Base-by-base conservation (phyloP, 805 yeast species). In the Saturnispora hagleri region DNA sequence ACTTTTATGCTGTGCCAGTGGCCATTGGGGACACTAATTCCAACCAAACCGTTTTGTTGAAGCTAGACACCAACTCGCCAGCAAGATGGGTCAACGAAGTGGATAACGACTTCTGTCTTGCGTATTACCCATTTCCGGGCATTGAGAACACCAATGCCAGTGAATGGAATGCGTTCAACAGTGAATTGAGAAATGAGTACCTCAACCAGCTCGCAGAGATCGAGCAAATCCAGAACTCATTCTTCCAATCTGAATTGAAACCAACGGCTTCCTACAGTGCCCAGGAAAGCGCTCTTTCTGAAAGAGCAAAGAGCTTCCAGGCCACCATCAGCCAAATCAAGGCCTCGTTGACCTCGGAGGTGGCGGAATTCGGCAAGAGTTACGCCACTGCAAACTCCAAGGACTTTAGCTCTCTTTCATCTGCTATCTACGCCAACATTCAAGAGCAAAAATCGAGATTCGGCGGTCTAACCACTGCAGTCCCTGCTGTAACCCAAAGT, bases 11-110 rank as follows among this genome's bases (percentile, higher is more conserved):
- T 3, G 72, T 73, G 4, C 65, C 66, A 6, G 52, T 76, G 33
- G 53, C 61, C 13, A 62, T 84, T 40, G 89, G 89, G 13, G 73
- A 83, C 0, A 89, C 89, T 15, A 73, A 83, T 0, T 74, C 81
- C 1, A 61, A 70, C 1, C 81, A 81, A 59, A 65, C 70, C 15
- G 66, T 81, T 4, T 69, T 69, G 13, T 75, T 82, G 10, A 64
- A 80, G 43, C 61, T 83, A 20, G 89, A 83, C 57, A 81, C 88
- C 1, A 88, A 86, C 2, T 79, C 86, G 0, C 73, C 83, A 0
- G 87, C 82, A 57, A 67, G 83, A 12, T 82, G 86, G 86, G 78
- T 81, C 18, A 70, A 75, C 48, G 45, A 57, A 1, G 52, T 44
- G 15, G 15, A 42, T 4, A 55, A 55, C 40, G 54, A 50, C 17